Percentiles rank a stretch among this genome's conserved stretches.
Evolutionary conservation across 345 rosid genomes (phyloP).

Genomic region (Nasturtium officinale): DNA sequence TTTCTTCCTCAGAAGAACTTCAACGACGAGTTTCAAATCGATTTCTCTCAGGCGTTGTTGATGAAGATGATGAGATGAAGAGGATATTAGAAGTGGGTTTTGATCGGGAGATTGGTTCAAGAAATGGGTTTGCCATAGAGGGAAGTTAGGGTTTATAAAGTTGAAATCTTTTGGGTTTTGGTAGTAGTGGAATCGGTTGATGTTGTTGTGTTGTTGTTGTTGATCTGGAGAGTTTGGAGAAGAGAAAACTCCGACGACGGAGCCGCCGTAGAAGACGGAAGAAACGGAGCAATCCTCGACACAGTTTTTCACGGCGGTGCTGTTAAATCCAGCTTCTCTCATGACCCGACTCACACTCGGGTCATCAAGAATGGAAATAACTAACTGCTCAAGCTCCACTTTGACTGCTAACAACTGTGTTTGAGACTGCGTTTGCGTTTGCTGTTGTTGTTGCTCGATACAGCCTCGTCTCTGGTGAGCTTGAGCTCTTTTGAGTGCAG

Average conservation of each 20-base stretch:
- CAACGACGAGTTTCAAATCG: conserved; percentile 67
- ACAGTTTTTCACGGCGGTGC: conserved; percentile 71
- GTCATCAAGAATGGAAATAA: conserved; percentile 74
- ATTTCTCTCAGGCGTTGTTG: conserved; percentile 49
- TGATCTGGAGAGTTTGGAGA: conserved; percentile 76
- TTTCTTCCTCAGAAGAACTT: conserved; percentile 59
- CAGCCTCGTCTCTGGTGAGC: conserved; percentile 82
- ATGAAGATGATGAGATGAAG: conserved; percentile 26
- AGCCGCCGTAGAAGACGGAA: conserved; percentile 56
- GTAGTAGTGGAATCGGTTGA: conserved; percentile 36
- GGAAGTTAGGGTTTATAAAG: conserved; percentile 50
- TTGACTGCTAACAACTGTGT: conserved; percentile 59
- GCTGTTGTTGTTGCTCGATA: conserved; percentile 59
- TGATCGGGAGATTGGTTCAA: conserved; percentile 53
- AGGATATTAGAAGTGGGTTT: conserved; percentile 48
- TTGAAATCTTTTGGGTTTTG: conserved; percentile 45
- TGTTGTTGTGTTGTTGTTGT: conserved; percentile 23
- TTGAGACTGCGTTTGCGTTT: conserved; percentile 50
- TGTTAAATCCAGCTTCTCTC: conserved; percentile 92
- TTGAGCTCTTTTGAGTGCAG: conserved; percentile 81
- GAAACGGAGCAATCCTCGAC: conserved; percentile 71
- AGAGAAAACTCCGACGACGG: conserved; percentile 73
- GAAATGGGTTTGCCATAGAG: conserved; percentile 71
- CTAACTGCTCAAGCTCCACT: conserved; percentile 77
- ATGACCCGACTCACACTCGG: conserved; percentile 90